Evolutionary conservation across 768 basidiomycete genomes (phyloP).

Genomic region (Mrakia hoshinonis): DNA sequence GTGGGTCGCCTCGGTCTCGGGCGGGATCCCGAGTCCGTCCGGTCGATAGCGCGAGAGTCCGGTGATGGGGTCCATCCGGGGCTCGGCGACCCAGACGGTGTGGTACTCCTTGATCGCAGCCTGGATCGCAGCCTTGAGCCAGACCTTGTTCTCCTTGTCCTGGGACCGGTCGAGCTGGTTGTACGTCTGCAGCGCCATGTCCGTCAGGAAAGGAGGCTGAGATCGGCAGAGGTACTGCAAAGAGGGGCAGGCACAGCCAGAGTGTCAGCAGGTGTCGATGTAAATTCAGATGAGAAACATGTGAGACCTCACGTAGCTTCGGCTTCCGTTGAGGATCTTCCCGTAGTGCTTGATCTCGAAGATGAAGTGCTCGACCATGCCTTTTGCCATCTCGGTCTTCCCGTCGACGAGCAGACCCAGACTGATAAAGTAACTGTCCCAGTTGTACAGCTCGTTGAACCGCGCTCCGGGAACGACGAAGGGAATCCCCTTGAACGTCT

Average conservation of each 20-base stretch:
- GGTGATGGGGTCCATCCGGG: conserved; percentile 86
- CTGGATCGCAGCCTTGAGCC: conserved; percentile 92
- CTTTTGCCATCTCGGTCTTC: conserved; percentile 85
- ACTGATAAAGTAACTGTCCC: conserved; percentile 67
- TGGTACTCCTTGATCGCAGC: conserved; percentile 99
- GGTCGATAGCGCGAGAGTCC: conserved; percentile 92
- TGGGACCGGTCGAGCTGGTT: conserved; percentile 86
- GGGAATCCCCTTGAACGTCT: conserved; percentile 75
- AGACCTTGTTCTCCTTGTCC: conserved; percentile 66
- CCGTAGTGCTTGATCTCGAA: conserved; percentile 94
- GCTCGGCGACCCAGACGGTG: conserved; percentile 89
- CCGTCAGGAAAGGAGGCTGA: conserved; percentile 96
- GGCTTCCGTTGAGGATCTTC: conserved; percentile 81
- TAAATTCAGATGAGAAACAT: too few species aligned
- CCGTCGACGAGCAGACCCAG: conserved; percentile 92
- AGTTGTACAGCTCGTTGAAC: conserved; percentile 42
- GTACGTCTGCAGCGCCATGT: conserved; percentile 96
- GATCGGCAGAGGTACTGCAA: conserved; percentile 87
- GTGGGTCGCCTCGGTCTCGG: conserved; percentile 96
- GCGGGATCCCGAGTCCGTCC: conserved; percentile 88
- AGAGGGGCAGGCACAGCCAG: conserved; percentile 34
- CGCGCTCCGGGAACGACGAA: conserved; percentile 82
- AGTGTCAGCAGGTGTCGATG: not conserved
- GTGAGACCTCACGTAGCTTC: conserved; percentile 50
- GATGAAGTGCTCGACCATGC: conserved; percentile 97